These are phyloP conservation scores for Orbilia javanica DNA, from an alignment of 2,329 filamentous ascomycete species.

Conservation along the genomic window DNA sequence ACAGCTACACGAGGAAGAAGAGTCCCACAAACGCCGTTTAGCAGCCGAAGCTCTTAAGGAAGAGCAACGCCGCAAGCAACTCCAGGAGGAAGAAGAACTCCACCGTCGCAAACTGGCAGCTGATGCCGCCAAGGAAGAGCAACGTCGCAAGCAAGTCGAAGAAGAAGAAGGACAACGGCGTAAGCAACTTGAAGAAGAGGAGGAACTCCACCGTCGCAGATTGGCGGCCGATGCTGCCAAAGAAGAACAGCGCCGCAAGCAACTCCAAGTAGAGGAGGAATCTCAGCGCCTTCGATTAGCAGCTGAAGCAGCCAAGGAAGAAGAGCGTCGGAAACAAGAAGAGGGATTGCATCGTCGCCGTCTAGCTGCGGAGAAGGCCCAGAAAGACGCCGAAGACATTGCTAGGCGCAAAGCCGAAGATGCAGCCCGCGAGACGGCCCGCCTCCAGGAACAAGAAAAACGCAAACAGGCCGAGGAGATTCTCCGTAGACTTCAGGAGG, in stretches of 20 bases:
- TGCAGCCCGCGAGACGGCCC: slow-evolving; percentile 11
- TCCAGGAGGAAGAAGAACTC: slow-evolving; percentile 25
- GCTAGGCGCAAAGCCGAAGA: slow-evolving; percentile 41
- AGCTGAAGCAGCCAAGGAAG: slow-evolving; percentile 31
- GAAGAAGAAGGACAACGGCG: slow-evolving; percentile 3
- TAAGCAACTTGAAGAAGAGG: slow-evolving; percentile 25
- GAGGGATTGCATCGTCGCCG: slow-evolving; percentile 37
- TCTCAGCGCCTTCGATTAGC: slow-evolving; percentile 20
- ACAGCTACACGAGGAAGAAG: slow-evolving; percentile 30
- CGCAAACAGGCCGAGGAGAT: slow-evolving; percentile 39
- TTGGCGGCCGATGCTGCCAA: slow-evolving; percentile 24
- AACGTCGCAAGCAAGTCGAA: slow-evolving; percentile 21
- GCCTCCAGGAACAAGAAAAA: slow-evolving; percentile 33
- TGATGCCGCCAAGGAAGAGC: slow-evolving; percentile 32
- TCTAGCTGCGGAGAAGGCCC: slow-evolving; percentile 35
- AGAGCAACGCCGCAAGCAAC: slow-evolving; percentile 67
- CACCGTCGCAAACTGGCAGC: slow-evolving; percentile 22
- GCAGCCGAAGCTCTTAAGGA: slow-evolving; percentile 1
- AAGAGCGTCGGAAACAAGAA: slow-evolving; percentile 42
- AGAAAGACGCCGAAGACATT: slow-evolving; percentile 41
- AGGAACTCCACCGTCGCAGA: slow-evolving; percentile 16
- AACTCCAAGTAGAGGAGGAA: slow-evolving; percentile 12
- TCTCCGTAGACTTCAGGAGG: slow-evolving; percentile 36
- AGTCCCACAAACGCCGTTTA: slow-evolving; percentile 6
- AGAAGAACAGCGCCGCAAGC: slow-evolving; percentile 33